phyloP scores from a whole-genome alignment of 2,329 filamentous ascomycete species.

The Exserohilum rostratum region DNA sequence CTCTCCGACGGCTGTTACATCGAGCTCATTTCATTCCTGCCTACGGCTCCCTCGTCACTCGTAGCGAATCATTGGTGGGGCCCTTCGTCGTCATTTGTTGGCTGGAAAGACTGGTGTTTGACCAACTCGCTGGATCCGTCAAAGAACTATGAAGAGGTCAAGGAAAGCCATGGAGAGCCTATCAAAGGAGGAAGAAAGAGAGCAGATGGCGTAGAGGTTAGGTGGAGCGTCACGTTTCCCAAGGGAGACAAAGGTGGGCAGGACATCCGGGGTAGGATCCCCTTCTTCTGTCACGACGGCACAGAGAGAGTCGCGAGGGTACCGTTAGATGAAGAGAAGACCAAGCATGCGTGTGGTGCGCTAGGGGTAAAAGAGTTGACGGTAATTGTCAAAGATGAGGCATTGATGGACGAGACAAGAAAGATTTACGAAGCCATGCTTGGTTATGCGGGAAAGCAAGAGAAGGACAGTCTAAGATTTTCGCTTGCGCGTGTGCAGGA shows the following conservation, averaged over 20 bases:
- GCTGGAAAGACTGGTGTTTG: constrained; percentile 66
- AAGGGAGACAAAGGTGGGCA: constrained; percentile 47
- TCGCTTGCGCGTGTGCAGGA: constrained; percentile 21
- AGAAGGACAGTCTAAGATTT: constrained; percentile 15
- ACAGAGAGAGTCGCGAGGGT: constrained; percentile 64
- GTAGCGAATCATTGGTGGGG: constrained; percentile 66
- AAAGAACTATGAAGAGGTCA: constrained; percentile 18
- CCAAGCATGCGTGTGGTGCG: constrained; percentile 59
- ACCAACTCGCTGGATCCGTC: constrained; percentile 22
- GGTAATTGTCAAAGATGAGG: constrained; percentile 31
- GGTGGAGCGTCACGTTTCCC: constrained; percentile 65
- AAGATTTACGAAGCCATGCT: constrained; percentile 23
- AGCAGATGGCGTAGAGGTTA: constrained; percentile 62
- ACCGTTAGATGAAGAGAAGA: constrained; percentile 51
- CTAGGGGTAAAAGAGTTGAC: constrained; percentile 50
- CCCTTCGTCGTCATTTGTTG: constrained; percentile 55
- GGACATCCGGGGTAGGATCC: constrained; percentile 56
- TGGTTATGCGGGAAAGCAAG: constrained; percentile 3
- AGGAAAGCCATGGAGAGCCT: constrained; percentile 57
- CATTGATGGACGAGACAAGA: constrained; percentile 19
- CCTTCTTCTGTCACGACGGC: constrained; percentile 67
- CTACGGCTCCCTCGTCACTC: constrained; percentile 19
- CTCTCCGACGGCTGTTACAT: constrained; percentile 70
- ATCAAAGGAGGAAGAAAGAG: constrained; percentile 60
- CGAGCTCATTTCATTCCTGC: constrained; percentile 66